These are phyloP conservation scores for Alternaria sp. DNA, from an alignment of 2,329 filamentous ascomycete species.

Conservation along the genomic window DNA sequence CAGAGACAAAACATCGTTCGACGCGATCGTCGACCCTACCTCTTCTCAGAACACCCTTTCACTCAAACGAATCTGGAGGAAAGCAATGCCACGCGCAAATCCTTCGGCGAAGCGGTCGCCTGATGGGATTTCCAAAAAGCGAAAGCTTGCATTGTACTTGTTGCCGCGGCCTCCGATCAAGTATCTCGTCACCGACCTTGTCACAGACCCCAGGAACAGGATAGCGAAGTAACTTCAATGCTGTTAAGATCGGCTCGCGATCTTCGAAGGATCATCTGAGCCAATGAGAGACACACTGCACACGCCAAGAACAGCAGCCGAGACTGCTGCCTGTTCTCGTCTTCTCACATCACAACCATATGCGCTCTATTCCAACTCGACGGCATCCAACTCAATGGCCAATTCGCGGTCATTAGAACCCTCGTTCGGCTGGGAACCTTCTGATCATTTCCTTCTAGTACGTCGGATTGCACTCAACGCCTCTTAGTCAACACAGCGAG, in stretches of 20 bases:
- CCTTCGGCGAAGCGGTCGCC: background rate
- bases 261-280: background rate
- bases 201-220: background rate
- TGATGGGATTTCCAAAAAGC: background rate
- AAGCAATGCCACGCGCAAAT: background rate
- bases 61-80: background rate
- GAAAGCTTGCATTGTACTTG: conserved; percentile 1
- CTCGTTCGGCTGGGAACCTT: background rate
- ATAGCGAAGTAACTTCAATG: background rate
- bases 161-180: background rate
- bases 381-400: background rate
- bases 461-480: background rate
- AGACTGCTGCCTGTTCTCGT: background rate
- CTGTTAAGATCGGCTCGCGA: background rate
- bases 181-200: background rate
- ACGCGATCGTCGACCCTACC: background rate
- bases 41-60: background rate
- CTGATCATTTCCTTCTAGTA: conserved; percentile 1
- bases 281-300: background rate
- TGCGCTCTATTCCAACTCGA: background rate
- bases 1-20: background rate
- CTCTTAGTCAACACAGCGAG: background rate
- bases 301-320: background rate
- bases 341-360: background rate
- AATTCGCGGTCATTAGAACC: background rate